These are phyloP conservation scores for Penicillium corylophilum DNA, from an alignment of 2,329 filamentous ascomycete genomes.

Conservation along the genomic window DNA sequence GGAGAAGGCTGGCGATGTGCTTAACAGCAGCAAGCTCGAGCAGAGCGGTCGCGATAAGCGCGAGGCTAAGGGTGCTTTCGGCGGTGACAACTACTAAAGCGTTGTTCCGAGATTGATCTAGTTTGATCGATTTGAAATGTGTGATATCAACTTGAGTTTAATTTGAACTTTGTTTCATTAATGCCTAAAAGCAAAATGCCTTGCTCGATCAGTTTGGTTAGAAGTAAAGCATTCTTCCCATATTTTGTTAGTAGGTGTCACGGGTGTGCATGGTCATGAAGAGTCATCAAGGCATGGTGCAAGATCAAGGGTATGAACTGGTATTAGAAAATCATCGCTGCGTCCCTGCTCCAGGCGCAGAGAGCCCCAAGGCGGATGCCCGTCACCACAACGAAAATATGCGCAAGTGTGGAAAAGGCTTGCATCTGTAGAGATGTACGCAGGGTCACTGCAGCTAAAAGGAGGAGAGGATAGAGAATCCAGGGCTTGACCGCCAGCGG, in stretches of 20 bases:
- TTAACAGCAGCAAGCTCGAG: conserved; percentile 1
- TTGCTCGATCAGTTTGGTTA: background rate
- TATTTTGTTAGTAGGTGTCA: background rate
- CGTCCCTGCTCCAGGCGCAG: conserved; percentile 28
- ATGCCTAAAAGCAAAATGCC: background rate
- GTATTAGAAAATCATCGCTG: background rate
- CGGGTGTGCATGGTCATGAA: background rate
- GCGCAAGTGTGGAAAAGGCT: conserved; percentile 45
- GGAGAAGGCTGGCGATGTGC: conserved; percentile 5
- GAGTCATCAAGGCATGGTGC: background rate
- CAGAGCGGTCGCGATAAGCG: conserved; percentile 4
- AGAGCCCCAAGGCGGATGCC: conserved; percentile 39
- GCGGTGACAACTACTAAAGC: conserved; percentile 1
- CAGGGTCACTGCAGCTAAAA: conserved; percentile 66
- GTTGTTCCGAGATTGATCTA: background rate
- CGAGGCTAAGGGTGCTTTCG: background rate
- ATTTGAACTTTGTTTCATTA: background rate
- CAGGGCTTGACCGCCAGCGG: conserved; percentile 67
- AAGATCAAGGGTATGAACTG: background rate
- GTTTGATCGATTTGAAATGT: background rate
- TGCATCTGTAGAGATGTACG: conserved; percentile 38
- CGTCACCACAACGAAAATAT: conserved; percentile 47
- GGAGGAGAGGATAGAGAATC: conserved; percentile 66
- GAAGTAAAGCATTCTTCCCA: background rate
- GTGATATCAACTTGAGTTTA: background rate